These are phyloP conservation scores for Barnettozyma sucrosica DNA, from an alignment of 805 yeast species.

Conservation along the genomic window DNA sequence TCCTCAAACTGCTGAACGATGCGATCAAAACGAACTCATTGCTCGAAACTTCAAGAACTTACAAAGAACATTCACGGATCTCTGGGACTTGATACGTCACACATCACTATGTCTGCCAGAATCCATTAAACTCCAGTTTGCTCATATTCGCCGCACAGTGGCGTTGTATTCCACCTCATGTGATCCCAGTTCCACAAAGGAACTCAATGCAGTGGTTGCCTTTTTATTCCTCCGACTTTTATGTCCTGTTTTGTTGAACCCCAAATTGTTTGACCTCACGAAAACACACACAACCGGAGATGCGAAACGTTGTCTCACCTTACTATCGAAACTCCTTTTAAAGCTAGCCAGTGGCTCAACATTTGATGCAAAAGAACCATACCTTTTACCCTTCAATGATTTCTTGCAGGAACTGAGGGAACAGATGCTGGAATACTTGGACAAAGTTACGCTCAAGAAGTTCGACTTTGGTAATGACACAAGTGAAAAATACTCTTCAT, in stretches of 20 bases:
- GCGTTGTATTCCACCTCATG: constrained; percentile 43
- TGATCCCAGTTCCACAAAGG: constrained; percentile 12
- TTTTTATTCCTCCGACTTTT: constrained; percentile 78
- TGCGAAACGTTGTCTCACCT: constrained; percentile 70
- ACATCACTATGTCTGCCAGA: constrained; percentile 74
- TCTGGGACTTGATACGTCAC: constrained; percentile 61
- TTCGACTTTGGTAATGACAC: constrained; percentile 49
- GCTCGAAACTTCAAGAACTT: constrained; percentile 45
- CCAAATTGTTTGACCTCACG: constrained; percentile 73
- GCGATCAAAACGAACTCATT: constrained; percentile 33
- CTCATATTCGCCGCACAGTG: constrained; percentile 54
- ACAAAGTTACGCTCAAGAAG: constrained; percentile 63
- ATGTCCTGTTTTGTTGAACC: constrained; percentile 90
- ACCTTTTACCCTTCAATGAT: constrained; percentile 60
- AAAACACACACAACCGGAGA: constrained; percentile 64
- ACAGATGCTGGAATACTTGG: constrained; percentile 65
- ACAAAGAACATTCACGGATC: constrained; percentile 41
- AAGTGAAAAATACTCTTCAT: not conserved
- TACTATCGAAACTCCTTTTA: constrained; percentile 73
- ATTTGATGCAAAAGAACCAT: constrained; percentile 83
- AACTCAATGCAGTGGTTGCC: constrained; percentile 73
- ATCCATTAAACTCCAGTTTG: constrained; percentile 58
- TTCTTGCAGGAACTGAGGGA: constrained; percentile 54
- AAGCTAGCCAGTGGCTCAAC: constrained; percentile 70
- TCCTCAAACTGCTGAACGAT: constrained; percentile 30